Evolutionary conservation across 169 alveolate genomes (phyloP).

Genomic region (Plasmodium fragile): DNA sequence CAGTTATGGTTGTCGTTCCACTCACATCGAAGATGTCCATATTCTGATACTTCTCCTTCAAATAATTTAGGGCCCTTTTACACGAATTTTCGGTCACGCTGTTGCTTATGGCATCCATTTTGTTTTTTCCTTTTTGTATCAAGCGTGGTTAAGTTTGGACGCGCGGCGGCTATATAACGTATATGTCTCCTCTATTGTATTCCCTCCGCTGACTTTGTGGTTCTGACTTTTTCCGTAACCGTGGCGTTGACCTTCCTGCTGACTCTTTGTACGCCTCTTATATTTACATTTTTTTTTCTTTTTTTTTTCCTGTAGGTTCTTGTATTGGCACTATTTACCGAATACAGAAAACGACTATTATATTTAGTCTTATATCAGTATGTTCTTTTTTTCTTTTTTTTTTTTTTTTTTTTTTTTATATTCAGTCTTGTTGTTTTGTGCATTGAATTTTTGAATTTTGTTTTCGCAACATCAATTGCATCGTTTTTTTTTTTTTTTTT

Average conservation of each 20-base stretch:
- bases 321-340: neutral
- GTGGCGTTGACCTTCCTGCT: neutral
- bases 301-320: neutral
- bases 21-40: neutral
- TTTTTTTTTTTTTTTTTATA: neutral
- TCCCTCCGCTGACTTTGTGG: neutral
- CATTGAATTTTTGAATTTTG: neutral
- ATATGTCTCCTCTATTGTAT: neutral
- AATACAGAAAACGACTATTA: neutral
- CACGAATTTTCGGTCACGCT: neutral
- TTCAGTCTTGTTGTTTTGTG: too few species aligned
- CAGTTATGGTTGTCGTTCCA: neutral
- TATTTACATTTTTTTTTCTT: neutral
- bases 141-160: neutral
- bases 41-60: neutral
- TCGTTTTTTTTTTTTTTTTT: neutral
- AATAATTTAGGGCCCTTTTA: neutral
- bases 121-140: neutral
- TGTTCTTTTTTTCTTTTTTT: neutral
- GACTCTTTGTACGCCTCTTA: neutral
- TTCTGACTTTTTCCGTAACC: neutral
- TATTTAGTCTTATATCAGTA: neutral
- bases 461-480: neutral
- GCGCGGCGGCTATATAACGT: neutral
- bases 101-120: neutral